Evolutionary conservation across 495 filamentous ascomycete species (phyloP).

Genomic region (Entonaema liquescens): DNA sequence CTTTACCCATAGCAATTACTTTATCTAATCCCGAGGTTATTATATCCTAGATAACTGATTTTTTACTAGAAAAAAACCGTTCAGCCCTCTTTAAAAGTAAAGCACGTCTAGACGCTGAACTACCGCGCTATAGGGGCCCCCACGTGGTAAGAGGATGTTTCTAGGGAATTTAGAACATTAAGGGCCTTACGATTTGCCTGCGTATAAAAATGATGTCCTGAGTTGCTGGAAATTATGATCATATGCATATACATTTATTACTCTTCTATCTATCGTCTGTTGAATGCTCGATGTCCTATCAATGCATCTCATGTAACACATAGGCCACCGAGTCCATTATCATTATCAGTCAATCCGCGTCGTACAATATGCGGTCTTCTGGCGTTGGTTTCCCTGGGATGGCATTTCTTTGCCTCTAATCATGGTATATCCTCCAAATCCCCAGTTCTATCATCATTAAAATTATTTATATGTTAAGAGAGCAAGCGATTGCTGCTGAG

Average conservation of each 20-base stretch:
- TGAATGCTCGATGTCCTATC: neutral
- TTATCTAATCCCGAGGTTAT: no score
- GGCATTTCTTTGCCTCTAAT: neutral
- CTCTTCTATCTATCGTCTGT: neutral
- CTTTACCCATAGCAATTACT: no score
- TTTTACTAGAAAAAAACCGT: no score
- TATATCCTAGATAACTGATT: no score
- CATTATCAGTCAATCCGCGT: neutral
- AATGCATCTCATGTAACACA: neutral
- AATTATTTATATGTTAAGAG: slow-evolving; percentile 5
- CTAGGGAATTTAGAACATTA: no score
- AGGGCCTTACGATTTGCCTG: no score
- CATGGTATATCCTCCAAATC: neutral
- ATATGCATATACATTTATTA: neutral
- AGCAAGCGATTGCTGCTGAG: neutral
- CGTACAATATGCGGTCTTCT: neutral
- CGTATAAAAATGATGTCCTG: no score
- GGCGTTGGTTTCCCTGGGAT: neutral
- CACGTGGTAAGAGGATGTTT: no score
- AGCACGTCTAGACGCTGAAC: no score
- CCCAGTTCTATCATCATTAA: neutral
- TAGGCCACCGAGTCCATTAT: slow-evolving; percentile 1
- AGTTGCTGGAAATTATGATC: no score
- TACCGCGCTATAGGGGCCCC: no score
- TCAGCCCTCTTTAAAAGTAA: no score